phyloP scores from a whole-genome alignment of 257 asterid genomes.

The Gardenia jasminoides region DNA sequence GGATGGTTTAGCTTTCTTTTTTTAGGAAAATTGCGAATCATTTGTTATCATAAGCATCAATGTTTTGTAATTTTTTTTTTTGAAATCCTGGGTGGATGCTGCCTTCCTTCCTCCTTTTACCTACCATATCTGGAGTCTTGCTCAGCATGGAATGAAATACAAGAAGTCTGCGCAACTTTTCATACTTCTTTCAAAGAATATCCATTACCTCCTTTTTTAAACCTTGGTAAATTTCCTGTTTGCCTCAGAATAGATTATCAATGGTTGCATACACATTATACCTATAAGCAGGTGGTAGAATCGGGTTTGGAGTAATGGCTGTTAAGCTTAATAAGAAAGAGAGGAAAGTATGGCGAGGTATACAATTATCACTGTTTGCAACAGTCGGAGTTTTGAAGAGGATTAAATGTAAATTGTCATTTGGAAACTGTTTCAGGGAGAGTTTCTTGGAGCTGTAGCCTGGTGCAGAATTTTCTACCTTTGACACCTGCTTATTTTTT shows the following conservation, averaged over 20 bases:
- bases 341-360: slow-evolving; percentile 6
- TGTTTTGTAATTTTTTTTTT: neutral
- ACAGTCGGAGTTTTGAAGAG: neutral
- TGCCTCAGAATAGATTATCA: neutral
- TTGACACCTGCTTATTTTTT: too few species aligned
- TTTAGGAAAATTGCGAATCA: neutral
- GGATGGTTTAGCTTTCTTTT: neutral
- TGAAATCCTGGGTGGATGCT: neutral
- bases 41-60: too few species aligned
- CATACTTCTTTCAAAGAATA: neutral
- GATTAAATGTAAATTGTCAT: too few species aligned
- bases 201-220: neutral
- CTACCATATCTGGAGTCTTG: neutral
- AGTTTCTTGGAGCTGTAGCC: too few species aligned
- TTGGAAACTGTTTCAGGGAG: neutral
- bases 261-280: neutral
- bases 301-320: neutral
- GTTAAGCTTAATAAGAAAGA: neutral
- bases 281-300: neutral
- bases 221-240: neutral
- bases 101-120: neutral
- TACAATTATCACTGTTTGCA: too few species aligned
- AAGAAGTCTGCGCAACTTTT: neutral
- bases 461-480: too few species aligned
- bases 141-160: neutral